A percentile compares a stretch with the other conserved stretches of the same genome.
Conservation (phyloP, 805 yeast genomes). For the Allodekkera sacchari region DNA sequence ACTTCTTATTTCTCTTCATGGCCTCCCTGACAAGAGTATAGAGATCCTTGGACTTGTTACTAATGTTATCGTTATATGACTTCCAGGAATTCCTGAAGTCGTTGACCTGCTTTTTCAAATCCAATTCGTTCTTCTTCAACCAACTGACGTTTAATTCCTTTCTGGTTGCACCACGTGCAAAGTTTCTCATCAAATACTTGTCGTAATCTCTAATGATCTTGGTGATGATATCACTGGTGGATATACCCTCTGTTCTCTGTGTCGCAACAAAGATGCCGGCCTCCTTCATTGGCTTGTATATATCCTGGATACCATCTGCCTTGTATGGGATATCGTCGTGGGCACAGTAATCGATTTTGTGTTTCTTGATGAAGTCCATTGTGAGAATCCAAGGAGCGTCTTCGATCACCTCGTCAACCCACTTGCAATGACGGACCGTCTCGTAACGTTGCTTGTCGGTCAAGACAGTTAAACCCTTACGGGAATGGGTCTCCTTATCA, state of each 20-base stretch:
- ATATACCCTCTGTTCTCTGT: constrained; percentile 93
- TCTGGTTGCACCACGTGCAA: constrained; percentile 95
- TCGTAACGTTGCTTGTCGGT: constrained; percentile 84
- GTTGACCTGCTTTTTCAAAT: constrained; percentile 79
- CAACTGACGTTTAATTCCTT: constrained; percentile 95
- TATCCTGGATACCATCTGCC: constrained; percentile 81
- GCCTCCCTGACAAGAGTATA: constrained; percentile 80
- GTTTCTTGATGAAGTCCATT: constrained; percentile 67
- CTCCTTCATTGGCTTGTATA: constrained; percentile 86
- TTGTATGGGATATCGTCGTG: constrained; percentile 97
- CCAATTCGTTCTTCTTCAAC: constrained; percentile 95
- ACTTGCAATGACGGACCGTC: constrained; percentile 83
- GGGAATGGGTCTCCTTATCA: constrained; percentile 82
- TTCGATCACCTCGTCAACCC: constrained; percentile 97
- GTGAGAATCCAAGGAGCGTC: constrained; percentile 95
- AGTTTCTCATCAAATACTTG: constrained; percentile 92
- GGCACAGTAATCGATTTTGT: constrained; percentile 90
- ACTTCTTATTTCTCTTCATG: constrained; percentile 23
- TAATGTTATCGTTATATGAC: constrained; percentile 58
- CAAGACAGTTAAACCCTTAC: constrained; percentile 89
- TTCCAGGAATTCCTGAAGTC: constrained; percentile 85
- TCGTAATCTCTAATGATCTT: constrained; percentile 93
- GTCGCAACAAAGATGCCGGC: constrained; percentile 88
- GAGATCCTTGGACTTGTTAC: constrained; percentile 70
- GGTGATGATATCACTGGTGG: constrained; percentile 93